phyloP scores from a whole-genome alignment of 768 basidiomycete genomes.

The Xerocomellus chrysenteron region DNA sequence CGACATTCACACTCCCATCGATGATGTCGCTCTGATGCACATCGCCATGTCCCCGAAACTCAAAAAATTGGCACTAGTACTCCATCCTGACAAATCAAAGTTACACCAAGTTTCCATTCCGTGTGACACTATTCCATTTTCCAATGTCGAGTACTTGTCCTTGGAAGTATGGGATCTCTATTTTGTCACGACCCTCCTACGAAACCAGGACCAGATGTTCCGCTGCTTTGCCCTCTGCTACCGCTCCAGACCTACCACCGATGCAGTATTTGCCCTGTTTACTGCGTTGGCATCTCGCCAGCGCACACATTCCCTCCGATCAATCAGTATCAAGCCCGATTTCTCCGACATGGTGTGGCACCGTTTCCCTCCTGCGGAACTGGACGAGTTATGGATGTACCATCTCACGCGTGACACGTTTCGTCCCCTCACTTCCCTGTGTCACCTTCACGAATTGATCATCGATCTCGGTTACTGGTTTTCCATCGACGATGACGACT shows the following conservation, averaged over 20 bases:
- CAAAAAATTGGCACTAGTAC: neutral
- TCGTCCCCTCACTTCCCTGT: neutral
- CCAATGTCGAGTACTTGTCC: neutral
- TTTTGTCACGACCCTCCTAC: neutral
- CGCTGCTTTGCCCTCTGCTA: neutral
- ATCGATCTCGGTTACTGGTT: neutral
- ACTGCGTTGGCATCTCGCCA: neutral
- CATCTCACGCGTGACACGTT: neutral
- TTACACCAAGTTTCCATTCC: neutral
- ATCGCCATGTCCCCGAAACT: neutral
- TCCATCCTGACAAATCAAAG: neutral
- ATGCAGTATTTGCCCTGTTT: neutral
- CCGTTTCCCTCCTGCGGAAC: neutral
- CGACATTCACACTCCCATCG: neutral
- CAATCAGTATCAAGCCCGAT: neutral
- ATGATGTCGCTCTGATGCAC: neutral
- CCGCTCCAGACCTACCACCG: neutral
- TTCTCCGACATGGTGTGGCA: too few species aligned
- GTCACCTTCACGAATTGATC: neutral
- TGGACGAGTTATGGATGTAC: neutral
- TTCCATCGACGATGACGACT: constrained; percentile 2
- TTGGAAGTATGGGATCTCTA: neutral
- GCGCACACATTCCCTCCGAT: neutral
- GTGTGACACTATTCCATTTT: neutral
- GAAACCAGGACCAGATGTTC: neutral